A percentile compares a stretch with the other conserved stretches of the same genome.
Evolutionary conservation across 768 basidiomycete genomes (phyloP).

Genomic region (Amanita thiersii): DNA sequence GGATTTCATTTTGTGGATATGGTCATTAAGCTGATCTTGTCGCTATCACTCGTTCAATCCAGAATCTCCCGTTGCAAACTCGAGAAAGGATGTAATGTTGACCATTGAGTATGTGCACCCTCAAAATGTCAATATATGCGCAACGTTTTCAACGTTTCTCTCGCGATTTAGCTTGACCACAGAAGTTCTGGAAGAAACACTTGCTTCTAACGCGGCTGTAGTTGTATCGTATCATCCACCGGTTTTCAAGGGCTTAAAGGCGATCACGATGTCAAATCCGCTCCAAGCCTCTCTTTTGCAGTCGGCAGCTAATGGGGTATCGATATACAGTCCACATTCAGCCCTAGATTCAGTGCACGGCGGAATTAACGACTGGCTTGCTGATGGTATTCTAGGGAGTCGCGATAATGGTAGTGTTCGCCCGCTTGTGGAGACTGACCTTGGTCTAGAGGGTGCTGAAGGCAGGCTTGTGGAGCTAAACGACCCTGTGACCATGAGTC

Average conservation of each 20-base stretch:
- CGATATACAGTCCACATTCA: slow-evolving; percentile 84
- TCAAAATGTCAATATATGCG: slow-evolving; percentile 14
- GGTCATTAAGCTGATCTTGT: background rate
- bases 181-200: slow-evolving; percentile 61
- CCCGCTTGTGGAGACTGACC: slow-evolving; percentile 22
- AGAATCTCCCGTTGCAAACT: slow-evolving; percentile 49
- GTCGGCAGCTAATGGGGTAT: slow-evolving; percentile 77
- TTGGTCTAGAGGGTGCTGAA: slow-evolving; percentile 41
- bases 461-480: slow-evolving; percentile 63
- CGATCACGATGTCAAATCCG: slow-evolving; percentile 70
- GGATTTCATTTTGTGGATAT: slow-evolving; percentile 11
- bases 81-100: slow-evolving; percentile 44
- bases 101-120: slow-evolving; percentile 58
- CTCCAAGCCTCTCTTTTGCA: slow-evolving; percentile 74
- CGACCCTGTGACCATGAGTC: slow-evolving; percentile 48
- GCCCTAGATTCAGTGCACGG: slow-evolving; percentile 77
- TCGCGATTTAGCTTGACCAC: slow-evolving; percentile 61
- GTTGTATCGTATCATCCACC: slow-evolving; percentile 84
- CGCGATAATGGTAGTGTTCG: slow-evolving; percentile 26
- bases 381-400: slow-evolving; percentile 37
- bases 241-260: slow-evolving; percentile 68
- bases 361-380: slow-evolving; percentile 91
- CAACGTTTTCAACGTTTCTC: slow-evolving; percentile 11
- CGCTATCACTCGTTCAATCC: slow-evolving; percentile 3
- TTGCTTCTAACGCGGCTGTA: slow-evolving; percentile 49